phyloP scores from a whole-genome alignment of 352 stramenopile species.

The Phytopythium aichiense region DNA sequence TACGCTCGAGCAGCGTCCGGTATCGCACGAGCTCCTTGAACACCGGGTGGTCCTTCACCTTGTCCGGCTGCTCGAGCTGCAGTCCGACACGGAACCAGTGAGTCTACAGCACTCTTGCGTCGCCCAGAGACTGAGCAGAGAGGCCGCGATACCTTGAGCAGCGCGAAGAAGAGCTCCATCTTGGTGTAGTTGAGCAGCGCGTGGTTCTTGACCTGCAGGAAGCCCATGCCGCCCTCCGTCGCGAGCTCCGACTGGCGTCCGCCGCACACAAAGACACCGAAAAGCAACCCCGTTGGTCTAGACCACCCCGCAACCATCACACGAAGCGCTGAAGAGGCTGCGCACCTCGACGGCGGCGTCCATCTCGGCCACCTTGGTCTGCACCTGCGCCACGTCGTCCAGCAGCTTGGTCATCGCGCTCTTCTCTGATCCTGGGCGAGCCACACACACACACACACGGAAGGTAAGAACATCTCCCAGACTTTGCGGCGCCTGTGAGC shows the following conservation, averaged over 20 bases:
- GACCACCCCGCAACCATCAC: background rate
- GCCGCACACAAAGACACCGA: conserved; percentile 1
- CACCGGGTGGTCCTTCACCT: conserved; percentile 70
- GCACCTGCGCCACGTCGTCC: conserved; percentile 52
- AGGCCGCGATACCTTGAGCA: conserved; percentile 57
- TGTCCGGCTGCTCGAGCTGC: conserved; percentile 62
- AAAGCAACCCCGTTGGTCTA: background rate
- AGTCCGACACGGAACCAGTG: background rate
- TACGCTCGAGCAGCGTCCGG: conserved; percentile 79
- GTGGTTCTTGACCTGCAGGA: conserved; percentile 87
- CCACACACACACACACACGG: background rate
- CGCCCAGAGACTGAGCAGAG: background rate
- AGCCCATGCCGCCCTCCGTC: conserved; percentile 67
- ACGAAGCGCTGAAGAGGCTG: background rate
- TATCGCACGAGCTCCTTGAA: conserved; percentile 86
- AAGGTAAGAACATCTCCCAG: background rate
- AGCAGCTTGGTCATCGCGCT: conserved; percentile 44
- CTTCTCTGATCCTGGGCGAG: conserved; percentile 20
- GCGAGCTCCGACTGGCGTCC: conserved; percentile 43
- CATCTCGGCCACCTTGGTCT: conserved; percentile 47
- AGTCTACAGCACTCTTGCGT: background rate
- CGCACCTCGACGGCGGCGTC: conserved; percentile 39
- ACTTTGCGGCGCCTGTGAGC: background rate
- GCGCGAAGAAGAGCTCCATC: conserved; percentile 80
- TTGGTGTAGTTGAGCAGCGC: conserved; percentile 84